A percentile compares a stretch with the other conserved stretches of the same genome.
Conservation (phyloP, 2,329 filamentous ascomycete species). For the Colletotrichum sublineola region DNA sequence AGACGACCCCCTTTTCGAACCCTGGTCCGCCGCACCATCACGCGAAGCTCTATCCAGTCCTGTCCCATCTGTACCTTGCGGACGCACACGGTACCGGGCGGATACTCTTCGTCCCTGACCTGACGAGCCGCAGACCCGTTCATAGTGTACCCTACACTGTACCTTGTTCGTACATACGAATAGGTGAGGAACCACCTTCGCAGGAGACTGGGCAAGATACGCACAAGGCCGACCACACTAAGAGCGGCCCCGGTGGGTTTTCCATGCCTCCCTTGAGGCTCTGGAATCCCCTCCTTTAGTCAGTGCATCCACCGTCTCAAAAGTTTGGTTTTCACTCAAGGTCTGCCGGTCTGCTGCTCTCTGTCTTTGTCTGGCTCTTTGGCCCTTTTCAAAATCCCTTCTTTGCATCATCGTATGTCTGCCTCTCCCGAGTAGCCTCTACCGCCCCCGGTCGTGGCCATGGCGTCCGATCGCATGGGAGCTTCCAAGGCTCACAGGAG, state of each 20-base stretch:
- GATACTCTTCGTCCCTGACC: conserved; percentile 19
- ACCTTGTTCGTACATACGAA: not conserved
- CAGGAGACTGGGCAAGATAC: not conserved
- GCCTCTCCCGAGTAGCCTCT: conserved; percentile 23
- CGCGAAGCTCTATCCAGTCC: conserved; percentile 34
- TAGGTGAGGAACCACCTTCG: too few species aligned
- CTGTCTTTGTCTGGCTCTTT: conserved; percentile 1
- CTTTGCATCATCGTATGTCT: conserved; percentile 25
- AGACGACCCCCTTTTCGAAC: conserved; percentile 33
- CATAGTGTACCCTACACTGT: conserved; percentile 11
- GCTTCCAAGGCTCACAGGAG: conserved; percentile 43
- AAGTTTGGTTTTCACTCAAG: conserved; percentile 35
- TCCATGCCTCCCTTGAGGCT: conserved; percentile 41
- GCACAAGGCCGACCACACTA: conserved; percentile 32
- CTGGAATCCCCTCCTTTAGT: conserved; percentile 41
- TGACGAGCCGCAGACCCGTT: conserved; percentile 22
- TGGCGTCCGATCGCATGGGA: conserved; percentile 42
- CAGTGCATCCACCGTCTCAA: conserved; percentile 41
- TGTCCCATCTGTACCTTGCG: conserved; percentile 3
- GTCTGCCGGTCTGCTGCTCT: conserved; percentile 3
- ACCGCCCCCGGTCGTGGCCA: conserved; percentile 37
- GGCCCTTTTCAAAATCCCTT: not conserved
- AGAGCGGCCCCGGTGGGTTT: conserved; percentile 37
- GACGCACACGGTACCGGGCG: conserved; percentile 16
- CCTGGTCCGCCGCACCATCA: conserved; percentile 38